These are phyloP conservation scores for Ceratobasidium sp. DNA, from an alignment of 1,284 basidiomycete genomes.

Conservation along the genomic window DNA sequence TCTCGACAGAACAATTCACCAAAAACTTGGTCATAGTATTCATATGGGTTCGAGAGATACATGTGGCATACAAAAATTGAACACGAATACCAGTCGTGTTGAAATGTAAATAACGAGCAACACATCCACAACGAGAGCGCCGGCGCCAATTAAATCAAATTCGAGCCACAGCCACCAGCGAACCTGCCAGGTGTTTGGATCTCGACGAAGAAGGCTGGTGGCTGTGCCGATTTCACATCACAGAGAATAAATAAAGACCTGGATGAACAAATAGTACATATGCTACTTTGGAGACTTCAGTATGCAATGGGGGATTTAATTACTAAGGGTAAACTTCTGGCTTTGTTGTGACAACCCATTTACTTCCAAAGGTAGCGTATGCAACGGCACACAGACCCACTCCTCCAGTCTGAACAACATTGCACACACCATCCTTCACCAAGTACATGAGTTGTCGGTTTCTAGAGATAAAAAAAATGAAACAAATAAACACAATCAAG, in stretches of 20 bases:
- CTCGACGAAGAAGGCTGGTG: not conserved
- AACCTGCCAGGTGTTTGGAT: not conserved
- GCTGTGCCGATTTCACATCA: not conserved
- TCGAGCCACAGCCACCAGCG: not conserved
- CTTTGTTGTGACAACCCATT: not conserved
- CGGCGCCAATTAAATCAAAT: not conserved
- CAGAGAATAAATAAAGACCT: not conserved
- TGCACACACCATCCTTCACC: constrained; percentile 14
- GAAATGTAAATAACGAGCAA: too few species aligned
- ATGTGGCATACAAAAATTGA: too few species aligned
- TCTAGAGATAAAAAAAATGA: not conserved
- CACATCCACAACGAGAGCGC: too few species aligned
- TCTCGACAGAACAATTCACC: too few species aligned
- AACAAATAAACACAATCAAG: not conserved
- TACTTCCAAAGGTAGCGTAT: constrained; percentile 27
- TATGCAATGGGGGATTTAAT: not conserved
- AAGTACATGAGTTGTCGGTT: not conserved
- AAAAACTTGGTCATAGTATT: too few species aligned
- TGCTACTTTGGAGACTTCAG: not conserved
- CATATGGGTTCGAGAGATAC: too few species aligned
- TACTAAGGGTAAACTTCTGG: not conserved
- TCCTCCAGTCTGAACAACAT: not conserved
- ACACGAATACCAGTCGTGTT: too few species aligned
- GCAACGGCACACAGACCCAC: not conserved
- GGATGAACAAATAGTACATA: too few species aligned